A percentile compares a stretch with the other conserved stretches of the same genome.
Conservation (phyloP, 768 basidiomycete species). For the Sistotremastrum niveocremeum region DNA sequence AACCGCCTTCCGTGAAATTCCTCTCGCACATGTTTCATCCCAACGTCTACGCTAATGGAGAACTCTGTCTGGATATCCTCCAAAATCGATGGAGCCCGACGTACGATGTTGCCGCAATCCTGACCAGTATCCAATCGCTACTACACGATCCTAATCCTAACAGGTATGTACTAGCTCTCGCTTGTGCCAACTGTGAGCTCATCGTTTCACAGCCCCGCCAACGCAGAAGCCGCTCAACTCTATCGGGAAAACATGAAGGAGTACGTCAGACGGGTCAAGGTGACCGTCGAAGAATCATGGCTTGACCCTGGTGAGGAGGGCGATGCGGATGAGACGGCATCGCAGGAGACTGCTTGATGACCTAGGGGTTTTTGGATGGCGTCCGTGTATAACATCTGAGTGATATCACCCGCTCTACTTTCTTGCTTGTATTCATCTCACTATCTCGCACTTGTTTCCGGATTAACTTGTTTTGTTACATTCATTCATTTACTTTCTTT, state of each 20-base stretch:
- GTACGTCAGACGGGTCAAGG: conserved; percentile 86
- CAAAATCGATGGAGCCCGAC: conserved; percentile 99
- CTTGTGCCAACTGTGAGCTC: neutral
- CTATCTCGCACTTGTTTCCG: no score
- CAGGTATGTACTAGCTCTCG: conserved; percentile 20
- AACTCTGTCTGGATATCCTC: conserved; percentile 94
- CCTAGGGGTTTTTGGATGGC: no score
- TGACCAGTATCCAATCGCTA: conserved; percentile 91
- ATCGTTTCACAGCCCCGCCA: conserved; percentile 59
- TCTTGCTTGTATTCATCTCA: no score
- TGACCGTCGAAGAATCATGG: conserved; percentile 93
- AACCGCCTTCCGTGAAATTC: conserved; percentile 95
- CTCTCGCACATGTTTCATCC: conserved; percentile 98
- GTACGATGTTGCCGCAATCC: conserved; percentile 96
- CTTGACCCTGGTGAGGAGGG: conserved; percentile 62
- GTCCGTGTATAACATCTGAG: no score
- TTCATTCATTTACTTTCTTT: no score
- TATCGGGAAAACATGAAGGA: conserved; percentile 99
- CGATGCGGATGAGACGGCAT: conserved; percentile 30
- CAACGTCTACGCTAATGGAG: conserved; percentile 96
- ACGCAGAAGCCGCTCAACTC: conserved; percentile 93
- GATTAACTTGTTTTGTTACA: no score
- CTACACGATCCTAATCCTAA: conserved; percentile 97
- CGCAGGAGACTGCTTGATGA: no score
- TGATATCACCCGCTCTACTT: no score